A percentile compares a stretch with the other conserved stretches of the same genome.
phyloP scores from a whole-genome alignment of 2,329 filamentous ascomycete genomes.

The Knoxdaviesia capensis region DNA sequence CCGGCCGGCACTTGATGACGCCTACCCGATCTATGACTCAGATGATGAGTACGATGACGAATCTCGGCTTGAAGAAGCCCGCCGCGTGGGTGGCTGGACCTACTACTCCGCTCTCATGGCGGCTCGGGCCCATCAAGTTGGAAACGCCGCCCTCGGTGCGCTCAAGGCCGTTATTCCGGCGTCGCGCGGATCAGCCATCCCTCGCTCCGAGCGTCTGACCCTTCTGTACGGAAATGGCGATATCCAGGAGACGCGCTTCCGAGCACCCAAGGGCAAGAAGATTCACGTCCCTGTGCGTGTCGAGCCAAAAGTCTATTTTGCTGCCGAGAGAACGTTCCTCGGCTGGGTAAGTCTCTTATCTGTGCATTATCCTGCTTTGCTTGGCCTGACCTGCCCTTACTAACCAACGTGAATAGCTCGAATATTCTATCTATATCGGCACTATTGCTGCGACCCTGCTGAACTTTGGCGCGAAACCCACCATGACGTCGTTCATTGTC shows the following conservation, averaged over 20 bases:
- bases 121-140: slow-evolving; percentile 2
- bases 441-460: slow-evolving; percentile 69
- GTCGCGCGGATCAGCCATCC: slow-evolving; percentile 34
- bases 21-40: slow-evolving; percentile 81
- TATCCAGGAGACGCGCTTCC: slow-evolving; percentile 40
- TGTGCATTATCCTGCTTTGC: not conserved
- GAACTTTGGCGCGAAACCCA: slow-evolving; percentile 51
- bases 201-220: slow-evolving; percentile 31
- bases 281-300: slow-evolving; percentile 93
- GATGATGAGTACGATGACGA: slow-evolving; percentile 55
- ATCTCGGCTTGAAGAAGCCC: slow-evolving; percentile 59
- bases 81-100: slow-evolving; percentile 52
- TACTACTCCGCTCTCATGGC: slow-evolving; percentile 40
- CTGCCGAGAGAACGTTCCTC: slow-evolving; percentile 86
- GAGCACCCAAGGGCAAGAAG: slow-evolving; percentile 64
- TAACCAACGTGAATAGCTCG: slow-evolving; percentile 35
- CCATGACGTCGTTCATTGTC: slow-evolving; percentile 40
- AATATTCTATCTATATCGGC: slow-evolving; percentile 88
- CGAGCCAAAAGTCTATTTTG: slow-evolving; percentile 95
- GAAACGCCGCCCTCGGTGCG: not conserved
- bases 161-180: slow-evolving; percentile 23
- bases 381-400: slow-evolving; percentile 6
- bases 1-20: slow-evolving; percentile 37
- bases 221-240: slow-evolving; percentile 32
- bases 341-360: slow-evolving; percentile 50